These are phyloP conservation scores for Brassica hybrid DNA, from an alignment of 441 rosid species.

Conservation along the genomic window DNA sequence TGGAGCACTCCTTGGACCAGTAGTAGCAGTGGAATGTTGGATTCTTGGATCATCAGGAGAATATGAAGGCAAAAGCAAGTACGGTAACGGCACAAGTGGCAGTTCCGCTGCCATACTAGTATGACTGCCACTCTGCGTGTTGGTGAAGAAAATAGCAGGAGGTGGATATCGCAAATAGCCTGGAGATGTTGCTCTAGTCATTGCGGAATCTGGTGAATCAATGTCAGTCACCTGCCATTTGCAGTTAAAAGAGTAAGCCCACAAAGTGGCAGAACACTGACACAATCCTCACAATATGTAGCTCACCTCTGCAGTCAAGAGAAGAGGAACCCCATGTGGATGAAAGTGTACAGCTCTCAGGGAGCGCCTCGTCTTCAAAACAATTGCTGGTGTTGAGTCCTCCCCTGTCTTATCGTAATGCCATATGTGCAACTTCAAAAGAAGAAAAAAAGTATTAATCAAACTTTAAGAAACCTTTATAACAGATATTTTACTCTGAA, in stretches of 20 bases:
- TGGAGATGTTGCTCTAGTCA: conserved; percentile 86
- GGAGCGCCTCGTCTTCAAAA: conserved; percentile 87
- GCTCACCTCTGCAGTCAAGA: conserved; percentile 3
- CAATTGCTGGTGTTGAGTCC: conserved; percentile 74
- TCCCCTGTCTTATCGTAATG: conserved; percentile 81
- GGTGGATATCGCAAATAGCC: conserved; percentile 89
- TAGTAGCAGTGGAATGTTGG: conserved; percentile 52
- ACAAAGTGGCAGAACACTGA: background rate
- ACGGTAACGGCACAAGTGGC: conserved; percentile 73
- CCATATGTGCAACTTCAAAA: conserved; percentile 81
- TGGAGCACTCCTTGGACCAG: conserved; percentile 53
- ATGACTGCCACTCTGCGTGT: conserved; percentile 61
- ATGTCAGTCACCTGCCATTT: conserved; percentile 95
- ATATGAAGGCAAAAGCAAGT: conserved; percentile 65
- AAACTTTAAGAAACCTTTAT: too few relatives aligned
- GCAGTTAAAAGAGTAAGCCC: conserved; percentile 45
- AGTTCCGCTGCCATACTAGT: conserved; percentile 68
- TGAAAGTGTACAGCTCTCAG: conserved; percentile 99
- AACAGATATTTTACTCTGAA: background rate
- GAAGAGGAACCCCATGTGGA: conserved; percentile 42
- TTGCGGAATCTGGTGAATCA: conserved; percentile 88
- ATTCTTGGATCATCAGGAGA: conserved; percentile 64
- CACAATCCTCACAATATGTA: too few relatives aligned
- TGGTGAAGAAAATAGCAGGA: conserved; percentile 75
- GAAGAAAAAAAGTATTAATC: background rate